Base-by-base conservation (phyloP, 78 protist genomes). In the Dictyostelium capitatum region DNA sequence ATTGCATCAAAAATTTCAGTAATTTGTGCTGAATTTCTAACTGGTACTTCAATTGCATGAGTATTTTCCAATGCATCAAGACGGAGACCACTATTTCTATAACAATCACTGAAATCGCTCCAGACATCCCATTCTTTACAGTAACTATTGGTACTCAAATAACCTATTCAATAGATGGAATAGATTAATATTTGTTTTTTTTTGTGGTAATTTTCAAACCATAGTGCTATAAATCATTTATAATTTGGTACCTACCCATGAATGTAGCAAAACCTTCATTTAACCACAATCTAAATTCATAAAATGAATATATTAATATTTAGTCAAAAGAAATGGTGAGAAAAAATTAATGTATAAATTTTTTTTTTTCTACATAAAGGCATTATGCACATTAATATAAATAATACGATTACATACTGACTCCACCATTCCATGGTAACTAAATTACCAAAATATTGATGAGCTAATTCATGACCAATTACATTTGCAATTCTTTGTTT, bases 341-440 rank as follows among this genome's bases (percentile, higher is more conserved):
- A n/a, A n/a, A n/a, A n/a, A n/a, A n/a, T n/a, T n/a, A n/a, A n/a
- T n/a, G n/a, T n/a, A n/a, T n/a, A n/a, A n/a, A n/a, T n/a, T n/a
- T n/a, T n/a, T n/a, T n/a, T n/a, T n/a, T n/a, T n/a, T n/a, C n/a
- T n/a, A n/a, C n/a, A n/a, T n/a, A n/a, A n/a, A n/a, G n/a, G n/a
- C n/a, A n/a, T n/a, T n/a, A n/a, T n/a, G n/a, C n/a, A n/a, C n/a
- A n/a, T n/a, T n/a, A n/a, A n/a, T 96, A 95, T 74, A 74, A 48
- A 48, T 48, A 48, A n/a, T n/a, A n/a, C n/a, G n/a, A n/a, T n/a
- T n/a, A 48, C 5, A 9, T 48, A 48, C 53, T 97, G 91, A 25
- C 80, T 80, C 99, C 99, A 98, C 99, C 99, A 98, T 30, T 95
- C 98, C 98, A 98, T 97, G 20, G 99, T 98, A 8, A 97, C 99